phyloP scores from a whole-genome alignment of 2,329 filamentous ascomycete species.

The Apiospora saccharicola region DNA sequence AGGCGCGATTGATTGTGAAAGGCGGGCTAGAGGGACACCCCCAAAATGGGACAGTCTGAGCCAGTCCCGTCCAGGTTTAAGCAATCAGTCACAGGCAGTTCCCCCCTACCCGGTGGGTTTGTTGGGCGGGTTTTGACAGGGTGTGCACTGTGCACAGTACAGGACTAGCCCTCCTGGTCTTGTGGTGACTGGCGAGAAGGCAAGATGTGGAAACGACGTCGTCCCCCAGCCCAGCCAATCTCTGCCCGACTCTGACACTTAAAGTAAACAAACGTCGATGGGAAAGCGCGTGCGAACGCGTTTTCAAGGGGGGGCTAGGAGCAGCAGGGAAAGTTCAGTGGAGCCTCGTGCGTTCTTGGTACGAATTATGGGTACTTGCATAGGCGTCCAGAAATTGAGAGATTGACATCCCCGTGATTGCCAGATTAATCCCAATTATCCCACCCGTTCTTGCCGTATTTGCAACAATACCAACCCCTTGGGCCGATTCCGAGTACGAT shows the following conservation, averaged over 20 bases:
- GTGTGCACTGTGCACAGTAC: conserved; percentile 5
- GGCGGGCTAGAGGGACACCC: conserved; percentile 19
- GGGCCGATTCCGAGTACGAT: conserved; percentile 19
- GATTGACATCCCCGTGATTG: conserved; percentile 23
- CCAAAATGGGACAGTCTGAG: not conserved
- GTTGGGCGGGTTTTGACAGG: not conserved
- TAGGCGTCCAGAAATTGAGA: conserved; percentile 22
- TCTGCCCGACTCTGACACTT: conserved; percentile 22
- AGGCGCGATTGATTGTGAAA: conserved; percentile 20
- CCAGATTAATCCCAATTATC: conserved; percentile 17
- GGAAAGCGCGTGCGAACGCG: conserved; percentile 25
- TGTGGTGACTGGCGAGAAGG: conserved; percentile 1
- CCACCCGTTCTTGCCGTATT: conserved; percentile 20
- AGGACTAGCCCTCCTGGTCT: not conserved
- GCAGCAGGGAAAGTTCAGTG: conserved; percentile 24
- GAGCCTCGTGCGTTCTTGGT: conserved; percentile 23
- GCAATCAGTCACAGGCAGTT: conserved; percentile 16
- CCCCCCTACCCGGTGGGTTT: not conserved
- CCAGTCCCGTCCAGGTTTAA: conserved; percentile 15
- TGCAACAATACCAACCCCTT: conserved; percentile 20
- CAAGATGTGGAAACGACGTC: not conserved
- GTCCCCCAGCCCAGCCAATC: conserved; percentile 12
- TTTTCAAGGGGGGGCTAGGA: conserved; percentile 18
- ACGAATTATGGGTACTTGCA: conserved; percentile 11
- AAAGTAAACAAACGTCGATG: conserved; percentile 23